Conservation (phyloP, 139 green algal species). For the Yamagishiella unicocca region DNA sequence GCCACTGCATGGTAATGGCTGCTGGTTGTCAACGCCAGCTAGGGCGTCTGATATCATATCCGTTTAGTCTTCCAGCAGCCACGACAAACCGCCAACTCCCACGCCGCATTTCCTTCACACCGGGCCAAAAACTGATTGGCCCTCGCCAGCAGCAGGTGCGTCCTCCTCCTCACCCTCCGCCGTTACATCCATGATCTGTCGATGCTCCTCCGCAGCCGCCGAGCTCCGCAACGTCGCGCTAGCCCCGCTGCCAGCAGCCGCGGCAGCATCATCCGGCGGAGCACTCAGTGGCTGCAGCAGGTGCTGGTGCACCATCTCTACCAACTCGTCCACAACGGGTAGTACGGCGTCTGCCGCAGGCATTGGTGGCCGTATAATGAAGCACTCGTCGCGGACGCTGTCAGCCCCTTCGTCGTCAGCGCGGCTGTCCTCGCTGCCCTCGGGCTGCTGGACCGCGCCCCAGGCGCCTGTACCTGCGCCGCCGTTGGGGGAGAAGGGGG, state of each 20-base stretch:
- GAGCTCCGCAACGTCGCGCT: not conserved
- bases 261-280: not conserved
- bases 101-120: too few relatives aligned
- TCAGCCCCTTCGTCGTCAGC: not conserved
- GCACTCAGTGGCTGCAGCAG: not conserved
- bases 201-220: not conserved
- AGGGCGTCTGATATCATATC: too few relatives aligned
- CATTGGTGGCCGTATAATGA: constrained; percentile 11
- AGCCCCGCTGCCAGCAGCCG: not conserved
- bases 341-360: constrained; percentile 4
- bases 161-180: not conserved
- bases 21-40: too few relatives aligned
- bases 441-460: too few relatives aligned
- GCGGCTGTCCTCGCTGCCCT: not conserved
- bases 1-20: too few relatives aligned
- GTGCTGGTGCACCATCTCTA: constrained; percentile 22
- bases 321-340: constrained; percentile 24
- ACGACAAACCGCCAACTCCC: too few relatives aligned
- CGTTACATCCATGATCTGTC: not conserved
- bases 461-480: too few relatives aligned
- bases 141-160: not conserved
- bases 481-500: not conserved
- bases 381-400: constrained; percentile 6
- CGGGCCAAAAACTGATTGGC: not conserved
- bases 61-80: too few relatives aligned